Conservation (phyloP, 2,329 filamentous ascomycete genomes). For the Alternaria burnsii region DNA sequence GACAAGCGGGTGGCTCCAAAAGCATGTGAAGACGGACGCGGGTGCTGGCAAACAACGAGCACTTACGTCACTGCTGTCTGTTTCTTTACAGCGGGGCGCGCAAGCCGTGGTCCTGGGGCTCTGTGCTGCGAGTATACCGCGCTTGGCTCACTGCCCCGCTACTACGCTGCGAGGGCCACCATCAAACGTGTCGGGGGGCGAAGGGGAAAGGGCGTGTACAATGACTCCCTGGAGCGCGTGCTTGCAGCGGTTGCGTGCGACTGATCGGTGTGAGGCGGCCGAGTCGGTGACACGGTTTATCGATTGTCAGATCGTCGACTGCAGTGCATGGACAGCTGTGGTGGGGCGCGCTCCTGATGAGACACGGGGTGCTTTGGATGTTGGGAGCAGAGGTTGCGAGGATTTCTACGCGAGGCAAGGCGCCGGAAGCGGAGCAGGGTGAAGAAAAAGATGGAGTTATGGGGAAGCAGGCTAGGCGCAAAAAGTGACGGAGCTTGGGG, state of each 20-base stretch:
- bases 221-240: not conserved
- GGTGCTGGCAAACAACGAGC: not conserved
- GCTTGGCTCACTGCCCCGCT: slow-evolving; percentile 28
- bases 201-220: not conserved
- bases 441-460: slow-evolving; percentile 8
- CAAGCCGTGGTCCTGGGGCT: slow-evolving; percentile 19
- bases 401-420: slow-evolving; percentile 1
- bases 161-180: slow-evolving; percentile 20
- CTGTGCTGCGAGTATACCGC: slow-evolving; percentile 8
- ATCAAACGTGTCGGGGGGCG: slow-evolving; percentile 13
- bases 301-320: slow-evolving; percentile 13
- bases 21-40: slow-evolving; percentile 12
- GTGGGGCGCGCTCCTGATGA: slow-evolving; percentile 9
- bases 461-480: slow-evolving; percentile 16
- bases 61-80: slow-evolving; percentile 19
- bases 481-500: slow-evolving; percentile 9
- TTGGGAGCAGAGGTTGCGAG: not conserved
- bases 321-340: slow-evolving; percentile 14
- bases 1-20: not conserved
- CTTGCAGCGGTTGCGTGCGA: not conserved
- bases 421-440: not conserved
- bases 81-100: slow-evolving; percentile 15
- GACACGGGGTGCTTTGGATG: not conserved
- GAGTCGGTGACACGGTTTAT: slow-evolving; percentile 2
- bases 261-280: slow-evolving; percentile 15